Conservation (phyloP, 208 protist genomes). For the Herpetomonas tarakana region DNA sequence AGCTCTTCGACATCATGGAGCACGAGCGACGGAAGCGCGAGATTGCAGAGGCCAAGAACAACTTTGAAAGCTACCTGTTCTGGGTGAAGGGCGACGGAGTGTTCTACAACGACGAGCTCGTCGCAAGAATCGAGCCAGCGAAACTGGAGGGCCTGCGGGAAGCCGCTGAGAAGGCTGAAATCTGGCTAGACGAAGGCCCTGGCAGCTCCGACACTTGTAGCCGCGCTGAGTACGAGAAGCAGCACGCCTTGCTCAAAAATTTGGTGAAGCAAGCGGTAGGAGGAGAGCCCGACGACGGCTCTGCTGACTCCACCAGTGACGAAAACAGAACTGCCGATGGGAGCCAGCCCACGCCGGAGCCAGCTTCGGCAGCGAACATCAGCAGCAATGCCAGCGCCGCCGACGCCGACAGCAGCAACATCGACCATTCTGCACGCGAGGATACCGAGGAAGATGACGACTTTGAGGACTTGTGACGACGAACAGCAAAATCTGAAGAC, state of each 20-base stretch:
- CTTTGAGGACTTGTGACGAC: no score
- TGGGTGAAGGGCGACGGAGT: conserved; percentile 70
- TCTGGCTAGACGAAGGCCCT: conserved; percentile 81
- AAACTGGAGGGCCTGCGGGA: conserved; percentile 30
- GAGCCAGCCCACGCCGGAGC: no score
- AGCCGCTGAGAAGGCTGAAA: conserved; percentile 22
- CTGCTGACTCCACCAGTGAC: not conserved
- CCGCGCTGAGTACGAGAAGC: conserved; percentile 43
- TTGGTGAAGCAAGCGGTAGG: conserved; percentile 23
- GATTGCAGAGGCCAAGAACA: conserved; percentile 66
- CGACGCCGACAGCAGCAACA: no score
- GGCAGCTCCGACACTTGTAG: conserved; percentile 55
- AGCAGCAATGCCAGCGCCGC: no score
- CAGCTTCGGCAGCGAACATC: no score
- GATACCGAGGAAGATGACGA: conserved; percentile 21
- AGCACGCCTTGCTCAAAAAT: conserved; percentile 39
- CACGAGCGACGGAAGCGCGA: conserved; percentile 64
- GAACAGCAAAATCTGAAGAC: no score
- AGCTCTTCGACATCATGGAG: conserved; percentile 40
- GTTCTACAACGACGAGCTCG: conserved; percentile 36
- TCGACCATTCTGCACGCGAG: no score
- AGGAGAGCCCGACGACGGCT: conserved; percentile 6
- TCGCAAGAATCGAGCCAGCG: conserved; percentile 11
- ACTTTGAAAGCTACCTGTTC: conserved; percentile 80
- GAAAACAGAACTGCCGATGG: no score